These are phyloP conservation scores for Dactylonectria macrodidyma DNA, from an alignment of 2,329 filamentous ascomycete genomes.

Conservation along the genomic window DNA sequence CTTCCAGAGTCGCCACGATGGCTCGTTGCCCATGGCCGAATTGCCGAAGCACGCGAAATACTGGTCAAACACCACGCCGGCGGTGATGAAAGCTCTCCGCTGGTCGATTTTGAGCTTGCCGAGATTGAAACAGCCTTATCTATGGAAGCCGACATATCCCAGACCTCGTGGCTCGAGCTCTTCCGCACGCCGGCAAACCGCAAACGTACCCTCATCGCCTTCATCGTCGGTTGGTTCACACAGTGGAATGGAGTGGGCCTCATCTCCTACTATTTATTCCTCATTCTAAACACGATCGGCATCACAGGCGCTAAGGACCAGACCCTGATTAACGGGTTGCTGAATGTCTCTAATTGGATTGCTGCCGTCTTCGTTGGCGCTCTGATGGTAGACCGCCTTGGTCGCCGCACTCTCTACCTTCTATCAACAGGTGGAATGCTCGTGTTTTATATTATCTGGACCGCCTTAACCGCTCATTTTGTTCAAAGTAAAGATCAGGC, in stretches of 20 bases:
- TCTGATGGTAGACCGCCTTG: slow-evolving; percentile 55
- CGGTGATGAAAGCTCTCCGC: background rate
- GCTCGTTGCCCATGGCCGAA: slow-evolving; percentile 6
- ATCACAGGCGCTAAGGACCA: slow-evolving; percentile 55
- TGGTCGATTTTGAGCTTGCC: slow-evolving; percentile 18
- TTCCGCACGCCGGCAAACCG: slow-evolving; percentile 22
- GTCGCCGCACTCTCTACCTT: slow-evolving; percentile 57
- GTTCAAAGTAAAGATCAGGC: slow-evolving; percentile 26
- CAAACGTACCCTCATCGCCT: slow-evolving; percentile 19
- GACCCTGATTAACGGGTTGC: slow-evolving; percentile 34
- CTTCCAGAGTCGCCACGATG: slow-evolving; percentile 23
- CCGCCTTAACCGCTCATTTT: slow-evolving; percentile 49
- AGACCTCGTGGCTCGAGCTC: slow-evolving; percentile 24
- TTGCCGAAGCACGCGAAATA: background rate
- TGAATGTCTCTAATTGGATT: slow-evolving; percentile 55
- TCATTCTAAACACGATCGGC: slow-evolving; percentile 54
- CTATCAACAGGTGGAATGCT: slow-evolving; percentile 54
- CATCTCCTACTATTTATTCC: slow-evolving; percentile 51
- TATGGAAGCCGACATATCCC: slow-evolving; percentile 35
- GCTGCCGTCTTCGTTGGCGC: slow-evolving; percentile 53
- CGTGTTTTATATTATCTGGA: slow-evolving; percentile 48
- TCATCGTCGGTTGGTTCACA: slow-evolving; percentile 20
- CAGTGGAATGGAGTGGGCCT: slow-evolving; percentile 25
- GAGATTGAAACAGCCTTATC: slow-evolving; percentile 16
- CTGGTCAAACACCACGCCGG: slow-evolving; percentile 16